Percentiles rank a stretch among this genome's conserved stretches.
Conservation (phyloP, 305 asterid species). For the Salvia sclarea region DNA sequence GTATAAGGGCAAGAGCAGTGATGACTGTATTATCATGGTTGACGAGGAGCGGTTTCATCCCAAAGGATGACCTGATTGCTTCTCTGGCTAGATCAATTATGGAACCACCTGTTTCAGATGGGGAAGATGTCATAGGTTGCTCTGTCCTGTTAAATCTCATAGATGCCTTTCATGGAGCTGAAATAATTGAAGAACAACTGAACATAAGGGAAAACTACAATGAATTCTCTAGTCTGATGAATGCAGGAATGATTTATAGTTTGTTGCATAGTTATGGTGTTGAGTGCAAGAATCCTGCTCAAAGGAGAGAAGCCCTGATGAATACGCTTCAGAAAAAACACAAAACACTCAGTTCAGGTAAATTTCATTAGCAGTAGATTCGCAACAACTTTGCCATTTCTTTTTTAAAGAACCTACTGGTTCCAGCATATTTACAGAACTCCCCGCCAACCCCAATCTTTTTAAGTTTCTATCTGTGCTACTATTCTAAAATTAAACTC, state of each 20-base stretch:
- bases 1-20: constrained; percentile 66
- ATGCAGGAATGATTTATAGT: constrained; percentile 87
- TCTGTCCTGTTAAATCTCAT: constrained; percentile 78
- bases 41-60: constrained; percentile 73
- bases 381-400: constrained; percentile 23
- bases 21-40: constrained; percentile 82
- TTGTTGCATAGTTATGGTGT: constrained; percentile 72
- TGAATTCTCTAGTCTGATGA: constrained; percentile 88
- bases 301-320: constrained; percentile 77
- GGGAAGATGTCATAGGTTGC: constrained; percentile 81
- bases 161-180: constrained; percentile 85
- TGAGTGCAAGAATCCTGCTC: constrained; percentile 75
- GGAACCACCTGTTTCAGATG: constrained; percentile 86
- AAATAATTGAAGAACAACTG: constrained; percentile 82
- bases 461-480: constrained; percentile 5
- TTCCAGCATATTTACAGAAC: constrained; percentile 14
- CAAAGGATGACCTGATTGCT: constrained; percentile 74
- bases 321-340: constrained; percentile 69
- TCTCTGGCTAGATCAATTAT: constrained; percentile 81
- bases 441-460: not conserved
- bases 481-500: constrained; percentile 28
- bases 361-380: constrained; percentile 31
- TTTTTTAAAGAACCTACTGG: constrained; percentile 26
- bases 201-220: constrained; percentile 61
- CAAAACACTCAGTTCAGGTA: constrained; percentile 72